Percentiles rank a stretch among this genome's conserved stretches.
phyloP scores from a whole-genome alignment of 2,329 filamentous ascomycete species.

The Boeremia exigua region DNA sequence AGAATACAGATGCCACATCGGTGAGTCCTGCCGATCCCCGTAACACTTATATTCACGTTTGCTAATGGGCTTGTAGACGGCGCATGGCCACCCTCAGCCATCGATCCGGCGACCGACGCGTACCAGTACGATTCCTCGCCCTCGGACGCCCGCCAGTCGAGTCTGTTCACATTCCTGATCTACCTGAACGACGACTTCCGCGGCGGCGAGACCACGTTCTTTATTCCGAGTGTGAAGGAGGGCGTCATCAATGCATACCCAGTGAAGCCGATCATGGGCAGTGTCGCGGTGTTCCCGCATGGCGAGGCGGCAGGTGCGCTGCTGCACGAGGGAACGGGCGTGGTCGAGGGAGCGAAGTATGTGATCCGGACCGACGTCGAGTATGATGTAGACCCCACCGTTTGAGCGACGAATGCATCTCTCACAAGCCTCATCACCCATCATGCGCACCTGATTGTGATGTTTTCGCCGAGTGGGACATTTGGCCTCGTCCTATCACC shows the following conservation, averaged over 20 bases:
- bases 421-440: neutral
- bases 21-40: constrained; percentile 27
- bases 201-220: constrained; percentile 74
- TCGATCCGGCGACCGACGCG: constrained; percentile 59
- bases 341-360: constrained; percentile 70
- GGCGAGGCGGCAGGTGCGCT: constrained; percentile 70
- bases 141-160: constrained; percentile 64
- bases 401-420: constrained; percentile 4
- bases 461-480: neutral
- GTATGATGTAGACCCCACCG: constrained; percentile 62
- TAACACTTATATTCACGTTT: neutral
- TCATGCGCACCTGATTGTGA: neutral
- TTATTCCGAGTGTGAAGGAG: constrained; percentile 68
- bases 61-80: constrained; percentile 55
- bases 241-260: constrained; percentile 73
- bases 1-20: constrained; percentile 73
- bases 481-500: neutral
- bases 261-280: constrained; percentile 71
- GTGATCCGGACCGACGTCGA: constrained; percentile 75
- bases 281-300: constrained; percentile 72
- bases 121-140: constrained; percentile 74
- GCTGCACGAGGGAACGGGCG: constrained; percentile 73
- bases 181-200: constrained; percentile 76
- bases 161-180: constrained; percentile 71
- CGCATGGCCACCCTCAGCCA: constrained; percentile 74